Percentiles rank a stretch among this genome's conserved stretches.
phyloP scores from a whole-genome alignment of 306 rosid genomes.

The Begonia fuchsioides region DNA sequence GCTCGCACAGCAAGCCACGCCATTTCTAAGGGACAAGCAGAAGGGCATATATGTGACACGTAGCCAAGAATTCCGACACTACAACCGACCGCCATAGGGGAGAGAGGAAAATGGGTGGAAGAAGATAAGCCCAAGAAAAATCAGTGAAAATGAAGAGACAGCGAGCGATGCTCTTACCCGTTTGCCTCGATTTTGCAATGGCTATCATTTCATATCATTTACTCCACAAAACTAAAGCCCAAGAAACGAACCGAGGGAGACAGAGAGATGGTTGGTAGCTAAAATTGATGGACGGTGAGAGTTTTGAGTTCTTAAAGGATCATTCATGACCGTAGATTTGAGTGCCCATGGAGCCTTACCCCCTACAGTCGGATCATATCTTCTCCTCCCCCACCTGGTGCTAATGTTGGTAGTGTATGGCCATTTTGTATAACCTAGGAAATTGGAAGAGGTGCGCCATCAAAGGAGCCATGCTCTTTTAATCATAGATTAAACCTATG shows the following conservation, averaged over 20 bases:
- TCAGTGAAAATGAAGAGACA: too few species aligned
- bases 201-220: not conserved
- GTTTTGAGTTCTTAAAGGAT: not conserved
- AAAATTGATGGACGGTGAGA: not conserved
- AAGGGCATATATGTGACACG: too few species aligned
- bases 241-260: not conserved
- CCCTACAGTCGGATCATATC: constrained; percentile 20
- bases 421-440: constrained; percentile 13
- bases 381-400: not conserved
- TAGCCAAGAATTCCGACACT: too few species aligned
- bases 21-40: too few species aligned
- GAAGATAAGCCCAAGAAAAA: too few species aligned
- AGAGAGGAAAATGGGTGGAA: too few species aligned
- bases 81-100: too few species aligned
- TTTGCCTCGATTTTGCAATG: too few species aligned
- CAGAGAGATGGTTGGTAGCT: not conserved
- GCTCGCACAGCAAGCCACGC: too few species aligned
- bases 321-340: constrained; percentile 13
- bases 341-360: not conserved
- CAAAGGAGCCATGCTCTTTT: constrained; percentile 21
- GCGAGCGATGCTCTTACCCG: too few species aligned
- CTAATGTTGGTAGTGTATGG: constrained; percentile 5
- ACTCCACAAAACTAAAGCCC: not conserved
- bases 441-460: constrained; percentile 35
- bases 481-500: too few species aligned